phyloP scores from a whole-genome alignment of 257 asterid genomes.

The Pogostemon cablin region DNA sequence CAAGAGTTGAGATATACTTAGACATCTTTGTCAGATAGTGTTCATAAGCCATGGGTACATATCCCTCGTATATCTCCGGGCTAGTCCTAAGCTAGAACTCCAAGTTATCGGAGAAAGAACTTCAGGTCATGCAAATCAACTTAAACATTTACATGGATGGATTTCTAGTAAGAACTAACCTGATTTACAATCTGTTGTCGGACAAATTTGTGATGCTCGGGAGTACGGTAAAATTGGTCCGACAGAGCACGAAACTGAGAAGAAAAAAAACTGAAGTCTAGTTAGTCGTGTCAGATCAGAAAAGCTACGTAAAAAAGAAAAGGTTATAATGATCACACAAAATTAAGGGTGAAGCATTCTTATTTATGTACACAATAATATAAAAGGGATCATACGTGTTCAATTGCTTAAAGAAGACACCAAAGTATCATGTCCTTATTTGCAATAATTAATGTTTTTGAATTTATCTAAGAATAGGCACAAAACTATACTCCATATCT shows the following conservation, averaged over 20 bases:
- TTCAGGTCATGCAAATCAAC: conserved; percentile 30
- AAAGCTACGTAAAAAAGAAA: not conserved
- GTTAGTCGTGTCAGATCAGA: conserved; percentile 9
- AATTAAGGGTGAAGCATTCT: not conserved
- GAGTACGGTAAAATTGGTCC: conserved; percentile 91
- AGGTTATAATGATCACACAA: not conserved
- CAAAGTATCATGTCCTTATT: not conserved
- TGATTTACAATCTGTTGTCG: conserved; percentile 88
- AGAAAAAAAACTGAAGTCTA: conserved; percentile 8
- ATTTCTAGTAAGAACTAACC: conserved; percentile 45
- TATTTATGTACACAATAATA: not conserved
- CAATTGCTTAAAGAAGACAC: not conserved
- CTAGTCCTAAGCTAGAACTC: conserved; percentile 68
- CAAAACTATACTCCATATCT: too few relatives aligned
- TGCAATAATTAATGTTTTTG: not conserved
- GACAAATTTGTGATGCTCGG: conserved; percentile 92
- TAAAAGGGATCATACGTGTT: not conserved
- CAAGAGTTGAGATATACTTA: conserved; percentile 55
- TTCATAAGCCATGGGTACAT: conserved; percentile 92
- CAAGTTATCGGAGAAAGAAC: conserved; percentile 33
- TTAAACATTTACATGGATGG: conserved; percentile 7
- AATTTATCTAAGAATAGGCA: not conserved
- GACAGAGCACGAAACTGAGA: conserved; percentile 90
- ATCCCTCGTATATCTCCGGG: conserved; percentile 85
- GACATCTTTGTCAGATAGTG: conserved; percentile 79